These are phyloP conservation scores for Corchorus capsularis DNA, from an alignment of 345 rosid genomes.

Conservation along the genomic window DNA sequence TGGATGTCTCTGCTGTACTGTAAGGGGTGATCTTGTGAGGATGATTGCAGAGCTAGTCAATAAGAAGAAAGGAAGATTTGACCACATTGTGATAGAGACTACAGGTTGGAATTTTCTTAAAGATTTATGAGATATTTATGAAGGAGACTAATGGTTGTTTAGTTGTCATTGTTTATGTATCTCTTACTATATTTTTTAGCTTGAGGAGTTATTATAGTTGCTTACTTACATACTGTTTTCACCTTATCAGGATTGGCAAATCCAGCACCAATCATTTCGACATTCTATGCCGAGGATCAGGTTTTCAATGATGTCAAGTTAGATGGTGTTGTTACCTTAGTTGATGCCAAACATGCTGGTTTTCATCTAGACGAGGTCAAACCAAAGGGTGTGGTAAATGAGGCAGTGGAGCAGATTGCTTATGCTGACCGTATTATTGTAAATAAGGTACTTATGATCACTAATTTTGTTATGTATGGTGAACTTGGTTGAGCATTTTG, in stretches of 20 bases:
- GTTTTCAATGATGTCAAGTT: constrained; percentile 86
- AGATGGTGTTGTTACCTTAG: constrained; percentile 93
- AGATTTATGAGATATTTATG: background rate
- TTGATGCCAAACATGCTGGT: constrained; percentile 91
- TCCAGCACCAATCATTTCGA: constrained; percentile 97
- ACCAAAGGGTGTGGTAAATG: constrained; percentile 90
- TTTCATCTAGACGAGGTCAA: constrained; percentile 87
- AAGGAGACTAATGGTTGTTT: background rate
- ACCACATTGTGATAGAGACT: constrained; percentile 92
- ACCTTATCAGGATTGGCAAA: constrained; percentile 77
- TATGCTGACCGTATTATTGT: constrained; percentile 92
- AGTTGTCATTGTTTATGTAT: background rate
- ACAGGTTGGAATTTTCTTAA: constrained; percentile 51
- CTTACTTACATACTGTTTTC: constrained; percentile 1
- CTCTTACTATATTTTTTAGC: background rate
- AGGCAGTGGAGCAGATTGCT: constrained; percentile 97
- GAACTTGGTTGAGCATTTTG: background rate
- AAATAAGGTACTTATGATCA: constrained; percentile 59
- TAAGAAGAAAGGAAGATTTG: constrained; percentile 81
- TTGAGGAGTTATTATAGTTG: background rate
- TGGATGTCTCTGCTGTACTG: constrained; percentile 97
- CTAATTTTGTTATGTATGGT: background rate
- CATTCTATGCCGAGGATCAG: constrained; percentile 88
- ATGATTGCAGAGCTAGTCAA: constrained; percentile 82
- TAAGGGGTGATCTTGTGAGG: constrained; percentile 96